Evolutionary conservation across 768 basidiomycete genomes (phyloP), one percentile per base, ranked within the genome.

Genomic region (Mycena polygramma): DNA sequence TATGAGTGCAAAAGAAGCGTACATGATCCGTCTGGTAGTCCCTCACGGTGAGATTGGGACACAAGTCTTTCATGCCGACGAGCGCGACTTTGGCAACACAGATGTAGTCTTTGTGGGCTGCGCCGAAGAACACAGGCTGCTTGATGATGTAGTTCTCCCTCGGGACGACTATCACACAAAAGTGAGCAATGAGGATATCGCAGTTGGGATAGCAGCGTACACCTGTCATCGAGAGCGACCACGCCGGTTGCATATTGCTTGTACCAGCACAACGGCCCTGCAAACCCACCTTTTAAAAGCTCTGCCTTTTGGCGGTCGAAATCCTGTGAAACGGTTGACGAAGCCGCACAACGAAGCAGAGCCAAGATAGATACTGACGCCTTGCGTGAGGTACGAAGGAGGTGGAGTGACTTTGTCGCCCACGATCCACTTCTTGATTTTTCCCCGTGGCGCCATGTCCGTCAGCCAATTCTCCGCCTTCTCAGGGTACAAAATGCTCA

Each of bases 1-100:
- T n/a, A n/a, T n/a, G n/a, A n/a, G n/a, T n/a, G n/a, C n/a, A n/a
- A n/a, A n/a, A n/a, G 46, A 13, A 5, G 35, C 51, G 1, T 48
- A 57, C 63, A 73, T 84, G 84, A 20, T 79, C 81, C 13, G 82
- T 78, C 37, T 83, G 77, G 66, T 83, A 82, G 39, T 84, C 80
- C 19, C 73, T 73, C 15, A 82, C 57, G 1, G 79, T 83, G 24
- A 77, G 57, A 39, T 81, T 77, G 57, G 75, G 73, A 72, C 78
- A 78, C 36, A 51, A 63, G 26, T 73, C 59, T 10, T 45, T 54
- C 2, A 77, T 63, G 11, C 46, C 22, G 0, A 61, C 39, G 51
- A 73, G 74, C 9, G 57, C 62, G 2, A 77, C 4, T 9, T 45
- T 54, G 14, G 81, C 54, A 10, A 79, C 19, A 53, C 75, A 73